Conservation (phyloP, 495 filamentous ascomycete species). For the Geoglossum glabrum region DNA sequence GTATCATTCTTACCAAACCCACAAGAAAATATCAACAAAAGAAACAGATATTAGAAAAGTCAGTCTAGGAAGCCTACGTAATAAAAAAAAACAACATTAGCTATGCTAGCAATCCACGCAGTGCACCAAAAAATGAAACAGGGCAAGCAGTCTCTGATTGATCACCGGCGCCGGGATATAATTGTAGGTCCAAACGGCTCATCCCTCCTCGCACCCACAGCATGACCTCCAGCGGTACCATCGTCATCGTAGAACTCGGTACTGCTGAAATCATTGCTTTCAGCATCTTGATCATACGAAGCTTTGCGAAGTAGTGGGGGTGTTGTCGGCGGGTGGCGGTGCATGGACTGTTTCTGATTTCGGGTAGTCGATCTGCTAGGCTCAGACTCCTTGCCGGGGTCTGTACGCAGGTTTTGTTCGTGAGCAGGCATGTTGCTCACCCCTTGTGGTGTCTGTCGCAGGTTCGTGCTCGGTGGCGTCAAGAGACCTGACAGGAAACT, state of each 20-base stretch:
- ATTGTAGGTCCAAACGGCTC: conserved; percentile 1
- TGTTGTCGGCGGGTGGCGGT: conserved; percentile 32
- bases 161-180: neutral
- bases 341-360: conserved; percentile 17
- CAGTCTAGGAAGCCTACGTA: neutral
- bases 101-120: too few species aligned
- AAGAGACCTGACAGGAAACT: conserved; percentile 53
- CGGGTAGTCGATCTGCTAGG: conserved; percentile 2
- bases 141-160: neutral
- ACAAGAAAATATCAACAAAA: neutral
- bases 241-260: conserved; percentile 36
- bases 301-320: conserved; percentile 48
- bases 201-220: neutral
- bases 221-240: conserved; percentile 6
- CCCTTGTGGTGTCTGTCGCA: conserved; percentile 30
- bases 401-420: neutral
- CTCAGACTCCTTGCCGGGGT: neutral
- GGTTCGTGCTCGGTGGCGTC: conserved; percentile 57
- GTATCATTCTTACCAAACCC: neutral
- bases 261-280: conserved; percentile 32
- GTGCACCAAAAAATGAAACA: too few species aligned
- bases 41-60: neutral
- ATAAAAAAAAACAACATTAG: neutral
- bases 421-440: neutral
- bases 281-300: conserved; percentile 56